Evolutionary conservation across 306 rosid genomes (phyloP), one percentile per base, ranked within the genome.

Genomic region (Rubus idaeus): DNA sequence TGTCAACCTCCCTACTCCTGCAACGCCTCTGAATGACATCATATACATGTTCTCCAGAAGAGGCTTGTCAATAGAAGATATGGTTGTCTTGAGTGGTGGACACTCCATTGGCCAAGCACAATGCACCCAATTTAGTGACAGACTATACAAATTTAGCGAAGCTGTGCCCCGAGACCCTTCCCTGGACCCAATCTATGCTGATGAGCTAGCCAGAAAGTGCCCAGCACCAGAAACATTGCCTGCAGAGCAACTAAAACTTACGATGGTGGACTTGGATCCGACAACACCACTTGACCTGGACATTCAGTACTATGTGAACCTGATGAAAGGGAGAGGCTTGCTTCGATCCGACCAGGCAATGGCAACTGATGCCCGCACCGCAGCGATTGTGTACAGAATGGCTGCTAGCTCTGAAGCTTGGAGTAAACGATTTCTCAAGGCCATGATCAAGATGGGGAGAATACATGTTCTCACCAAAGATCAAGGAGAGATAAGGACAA

Each of bases 91-190:
- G 9, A 6, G 60, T 0, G 97, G 96, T 12, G 90, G 88, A 14
- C 98, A 93, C 78, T 91, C 98, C 1, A 30, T 89, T 12, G 97
- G 98, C 1, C 1, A 14, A 2, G 66, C 78, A 40, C 93, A 82
- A 49, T 91, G 97, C 18, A 68, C 20, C 0, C 0, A 46, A 10
- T 77, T 93, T 62, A 51, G 71, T 16, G 68, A 86, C 20, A 85
- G 97, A 41, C 14, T 82, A 0, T 50, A 69, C 30, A 74, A 82
- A 46, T 84, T 50, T 78, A 44, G 17, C 41, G 20, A 49, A 9
- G 72, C 58, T 0, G 45, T 67, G 4, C n/a, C 57, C 1, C 63
- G 64, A 8, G 93, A 89, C 71, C 91, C 94, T 11, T 0, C 9
- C 1, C 4, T 90, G 2, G 18, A 71, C 10, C 2, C 0, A 1